Base-by-base conservation (phyloP, 768 basidiomycete species). In the Cantharellus anzutake region DNA sequence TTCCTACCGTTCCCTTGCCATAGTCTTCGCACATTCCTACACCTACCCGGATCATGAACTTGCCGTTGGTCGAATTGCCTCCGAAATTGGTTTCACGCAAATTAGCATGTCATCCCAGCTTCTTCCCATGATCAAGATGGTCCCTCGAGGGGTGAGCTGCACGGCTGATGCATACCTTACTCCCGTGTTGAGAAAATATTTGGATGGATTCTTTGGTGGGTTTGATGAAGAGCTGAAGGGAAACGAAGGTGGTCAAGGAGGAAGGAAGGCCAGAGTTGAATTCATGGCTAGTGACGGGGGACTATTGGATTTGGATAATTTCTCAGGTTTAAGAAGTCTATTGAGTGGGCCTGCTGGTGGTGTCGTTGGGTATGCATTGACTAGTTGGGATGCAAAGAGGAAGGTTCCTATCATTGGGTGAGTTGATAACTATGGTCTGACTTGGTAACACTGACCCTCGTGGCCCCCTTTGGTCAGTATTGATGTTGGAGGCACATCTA, bases 271-370 rank as follows among this genome's bases (percentile, higher is more conserved):
- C 4, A 73, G 87, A 2, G 90, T 96, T 40, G 91, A 93, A 67
- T 97, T 97, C 67, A 98, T 97, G 94, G 85, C 84, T 41, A 88
- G 85, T 59, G 93, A 98, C 66, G 94, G 90, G 3, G 87, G 88
- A 4, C 72, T 93, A 5, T 72, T 90, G 34, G 85, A 89, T 67
- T 71, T 85, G 7, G 70, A 78, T 60, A 86, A 87, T 66, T 97
- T 98, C 69, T 90, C 88, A 0, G 94, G 93, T 0, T 71, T 98
- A 65, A 93, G 92, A 76, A 89, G 86, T 63, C 92, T 97, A 63
- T 70, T 96, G 42, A 91, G 87, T 65, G 89, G 88, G 2, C 94
- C 93, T 0, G 94, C 93, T 0, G 93, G 93, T 2, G 93, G 93
- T 2, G 94, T 98, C 3, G 94, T 98, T 0, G 94, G 94, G 0